Conservation (phyloP, 2,329 filamentous ascomycete genomes). For the Colletotrichum australisinense region DNA sequence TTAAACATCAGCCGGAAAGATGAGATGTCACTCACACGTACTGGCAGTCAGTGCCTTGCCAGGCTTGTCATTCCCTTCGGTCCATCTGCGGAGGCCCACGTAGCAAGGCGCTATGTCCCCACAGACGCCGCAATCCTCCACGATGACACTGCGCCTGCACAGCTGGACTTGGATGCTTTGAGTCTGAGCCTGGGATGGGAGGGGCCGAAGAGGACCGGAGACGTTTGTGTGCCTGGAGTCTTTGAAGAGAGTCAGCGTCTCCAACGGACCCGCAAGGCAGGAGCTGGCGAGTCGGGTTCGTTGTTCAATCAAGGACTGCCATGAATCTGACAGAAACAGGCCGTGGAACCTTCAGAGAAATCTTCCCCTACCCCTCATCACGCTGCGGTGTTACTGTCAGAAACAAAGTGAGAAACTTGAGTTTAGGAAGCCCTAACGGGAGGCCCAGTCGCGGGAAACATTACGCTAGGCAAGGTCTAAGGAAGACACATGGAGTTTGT, state of each 20-base stretch:
- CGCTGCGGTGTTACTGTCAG: conserved; percentile 7
- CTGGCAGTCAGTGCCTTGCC: background rate
- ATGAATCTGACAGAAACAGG: conserved; percentile 29
- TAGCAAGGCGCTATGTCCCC: conserved; percentile 19
- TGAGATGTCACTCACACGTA: conserved; percentile 26
- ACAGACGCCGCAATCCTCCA: conserved; percentile 19
- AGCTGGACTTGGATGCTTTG: conserved; percentile 6
- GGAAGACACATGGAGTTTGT: background rate
- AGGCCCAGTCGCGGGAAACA: background rate
- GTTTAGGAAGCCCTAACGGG: conserved; percentile 2
- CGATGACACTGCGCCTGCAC: conserved; percentile 5
- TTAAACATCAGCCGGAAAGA: conserved; percentile 14
- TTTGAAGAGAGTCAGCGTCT: background rate
- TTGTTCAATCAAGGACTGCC: conserved; percentile 27
- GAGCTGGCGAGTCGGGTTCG: conserved; percentile 4
- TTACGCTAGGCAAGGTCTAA: background rate
- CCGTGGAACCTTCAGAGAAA: conserved; percentile 23
- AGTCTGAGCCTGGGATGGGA: background rate
- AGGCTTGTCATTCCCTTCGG: conserved; percentile 7
- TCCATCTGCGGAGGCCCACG: conserved; percentile 31
- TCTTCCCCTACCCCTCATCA: background rate
- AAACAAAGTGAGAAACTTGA: conserved; percentile 20
- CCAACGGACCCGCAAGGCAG: conserved; percentile 11
- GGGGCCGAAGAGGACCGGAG: background rate
- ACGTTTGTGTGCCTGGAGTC: background rate